Percentiles rank a stretch among this genome's conserved stretches.
These are phyloP conservation scores for Hypoxylon sp. DNA, from an alignment of 2,329 filamentous ascomycete species.

Conservation along the genomic window DNA sequence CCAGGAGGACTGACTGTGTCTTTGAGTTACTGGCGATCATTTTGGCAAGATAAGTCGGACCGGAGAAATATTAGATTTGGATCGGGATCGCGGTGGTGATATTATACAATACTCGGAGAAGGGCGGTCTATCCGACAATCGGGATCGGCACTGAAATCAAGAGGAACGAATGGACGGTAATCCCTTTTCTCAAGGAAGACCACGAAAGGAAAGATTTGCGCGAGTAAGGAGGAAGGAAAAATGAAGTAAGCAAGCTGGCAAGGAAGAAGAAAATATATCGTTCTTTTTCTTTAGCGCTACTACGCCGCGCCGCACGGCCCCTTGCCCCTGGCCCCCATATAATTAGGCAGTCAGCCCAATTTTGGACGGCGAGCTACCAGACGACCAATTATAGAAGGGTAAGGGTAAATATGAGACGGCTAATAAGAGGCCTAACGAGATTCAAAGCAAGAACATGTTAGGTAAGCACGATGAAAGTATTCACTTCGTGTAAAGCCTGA, in stretches of 20 bases:
- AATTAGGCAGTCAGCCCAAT: slow-evolving; percentile 8
- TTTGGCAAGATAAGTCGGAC: neutral
- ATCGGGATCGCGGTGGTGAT: slow-evolving; percentile 2
- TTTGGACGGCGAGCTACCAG: neutral
- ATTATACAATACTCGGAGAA: slow-evolving; percentile 6
- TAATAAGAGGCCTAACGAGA: slow-evolving; percentile 4
- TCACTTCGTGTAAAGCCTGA: neutral
- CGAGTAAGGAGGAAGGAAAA: slow-evolving; percentile 1
- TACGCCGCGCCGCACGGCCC: slow-evolving; percentile 22
- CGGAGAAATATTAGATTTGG: neutral
- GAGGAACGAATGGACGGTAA: slow-evolving; percentile 39
- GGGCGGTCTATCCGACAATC: neutral
- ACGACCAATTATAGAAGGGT: neutral
- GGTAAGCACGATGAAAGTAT: neutral
- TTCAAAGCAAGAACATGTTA: neutral
- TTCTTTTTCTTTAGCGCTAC: slow-evolving; percentile 20
- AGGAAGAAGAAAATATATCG: slow-evolving; percentile 1
- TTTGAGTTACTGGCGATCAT: slow-evolving; percentile 37
- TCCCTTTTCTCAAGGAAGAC: slow-evolving; percentile 13
- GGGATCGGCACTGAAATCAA: slow-evolving; percentile 10
- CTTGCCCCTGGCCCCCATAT: slow-evolving; percentile 8
- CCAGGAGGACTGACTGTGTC: slow-evolving; percentile 25
- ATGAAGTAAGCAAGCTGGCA: slow-evolving; percentile 9
- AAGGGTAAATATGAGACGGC: neutral
- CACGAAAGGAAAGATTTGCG: slow-evolving; percentile 38